A percentile compares a stretch with the other conserved stretches of the same genome.
Evolutionary conservation across 2,329 filamentous ascomycete genomes (phyloP).

Genomic region (Aspergillus luchuensis): DNA sequence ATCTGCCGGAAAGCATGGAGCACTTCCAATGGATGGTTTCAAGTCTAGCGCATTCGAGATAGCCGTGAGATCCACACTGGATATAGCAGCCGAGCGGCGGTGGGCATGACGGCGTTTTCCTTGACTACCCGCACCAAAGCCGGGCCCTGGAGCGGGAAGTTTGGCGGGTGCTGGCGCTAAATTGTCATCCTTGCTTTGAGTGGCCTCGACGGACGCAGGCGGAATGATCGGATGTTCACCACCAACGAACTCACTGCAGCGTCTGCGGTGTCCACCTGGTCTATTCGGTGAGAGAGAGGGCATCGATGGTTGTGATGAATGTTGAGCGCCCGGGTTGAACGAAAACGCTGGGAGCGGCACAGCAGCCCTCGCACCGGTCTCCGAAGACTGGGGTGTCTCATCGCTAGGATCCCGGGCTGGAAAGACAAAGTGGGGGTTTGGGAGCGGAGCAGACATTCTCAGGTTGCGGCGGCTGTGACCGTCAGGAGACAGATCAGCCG

Average conservation of each 20-base stretch:
- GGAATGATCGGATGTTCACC: slow-evolving; percentile 56
- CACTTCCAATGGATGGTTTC: slow-evolving; percentile 59
- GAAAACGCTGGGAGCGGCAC: slow-evolving; percentile 42
- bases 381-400: slow-evolving; percentile 35
- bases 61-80: slow-evolving; percentile 73
- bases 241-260: slow-evolving; percentile 84
- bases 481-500: slow-evolving; percentile 21
- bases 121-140: slow-evolving; percentile 49
- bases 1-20: slow-evolving; percentile 54
- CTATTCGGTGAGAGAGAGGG: slow-evolving; percentile 59
- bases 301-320: slow-evolving; percentile 54
- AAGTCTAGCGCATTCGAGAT: slow-evolving; percentile 50
- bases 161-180: slow-evolving; percentile 26
- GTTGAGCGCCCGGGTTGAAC: slow-evolving; percentile 37
- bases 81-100: slow-evolving; percentile 77
- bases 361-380: slow-evolving; percentile 51
- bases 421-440: slow-evolving; percentile 68
- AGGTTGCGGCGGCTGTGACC: slow-evolving; percentile 29
- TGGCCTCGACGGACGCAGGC: slow-evolving; percentile 64
- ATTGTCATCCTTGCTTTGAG: slow-evolving; percentile 28
- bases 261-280: slow-evolving; percentile 68
- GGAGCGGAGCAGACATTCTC: slow-evolving; percentile 40
- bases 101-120: slow-evolving; percentile 73
- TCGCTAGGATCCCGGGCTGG: slow-evolving; percentile 49
- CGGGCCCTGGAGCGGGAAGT: slow-evolving; percentile 36